Base-by-base conservation (phyloP, 1,139 yeast genomes). In the Kurtzmaniella natalensis region DNA sequence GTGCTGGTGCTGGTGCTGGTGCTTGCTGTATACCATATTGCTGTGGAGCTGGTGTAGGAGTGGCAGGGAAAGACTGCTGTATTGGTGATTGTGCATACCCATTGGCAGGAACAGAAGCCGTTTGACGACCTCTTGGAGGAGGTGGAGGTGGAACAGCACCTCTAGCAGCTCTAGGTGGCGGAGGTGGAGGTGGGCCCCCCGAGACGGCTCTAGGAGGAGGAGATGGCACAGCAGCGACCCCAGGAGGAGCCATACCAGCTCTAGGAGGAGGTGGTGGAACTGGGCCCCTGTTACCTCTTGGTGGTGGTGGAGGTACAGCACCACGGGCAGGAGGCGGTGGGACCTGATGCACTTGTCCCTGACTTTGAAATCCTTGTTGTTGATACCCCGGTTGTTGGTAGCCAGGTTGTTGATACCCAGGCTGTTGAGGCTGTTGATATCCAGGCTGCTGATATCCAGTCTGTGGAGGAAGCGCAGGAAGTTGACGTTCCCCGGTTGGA, bases 291-390 rank as follows among this genome's bases (percentile, higher is more conserved):
- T 33, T 35, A 26, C 33, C 37, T 17, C 40, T 31, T n/a, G 35
- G 35, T 11, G 46, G 42, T 7, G 70, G 65, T 6, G 64, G 60
- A 16, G 67, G 61, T 7, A 64, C 61, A n/a, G 35, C 39, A 18
- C 37, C 32, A 18, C 41, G 38, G n/a, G 46, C 32, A 27, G 38
- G 36, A 28, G 40, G 42, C 33, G 41, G 45, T 7, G 55, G 55
- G 7, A 56, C 52, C 3, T 25, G 29, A 31, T 17, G 28, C 6
- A 25, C 25, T 2, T 33, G 42, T 18, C 37, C 34, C 16, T 45
- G 44, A 18, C 46, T 36, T 14, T 44, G 39, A 10, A 48, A 46
- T 3, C 53, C 50, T 11, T 53, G 44, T 3, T 55, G 57, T 15
- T 53, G 53, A 3, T 33, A 42, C 18, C 38, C 34, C 16, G 45